Evolutionary conservation across 805 yeast species (phyloP), one percentile per base, ranked within the genome.

Genomic region (Nakazawaea anatomiae): DNA sequence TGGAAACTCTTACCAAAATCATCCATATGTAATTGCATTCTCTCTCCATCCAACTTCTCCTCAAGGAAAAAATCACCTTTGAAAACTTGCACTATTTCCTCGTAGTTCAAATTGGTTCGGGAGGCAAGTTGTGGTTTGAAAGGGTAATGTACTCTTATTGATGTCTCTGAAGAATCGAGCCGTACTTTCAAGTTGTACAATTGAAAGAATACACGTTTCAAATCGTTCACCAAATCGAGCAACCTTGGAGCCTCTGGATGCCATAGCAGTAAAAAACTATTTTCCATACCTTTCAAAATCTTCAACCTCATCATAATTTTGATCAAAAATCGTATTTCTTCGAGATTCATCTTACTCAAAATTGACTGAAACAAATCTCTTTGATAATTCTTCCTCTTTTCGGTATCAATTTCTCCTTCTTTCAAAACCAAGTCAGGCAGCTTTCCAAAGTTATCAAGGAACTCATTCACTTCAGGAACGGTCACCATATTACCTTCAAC

Each of bases 1-100:
- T 70, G 71, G 61, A 77, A 77, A 5, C 57, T 58, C 2, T 55
- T 59, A 47, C 68, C 68, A 65, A 60, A n/a, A 64, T 58, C 35
- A 42, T 71, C 64, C 69, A 82, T 79, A 63, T 92, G 99, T 44
- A 90, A 57, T 49, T 88, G 83, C 58, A 89, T 81, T 57, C 99
- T 69, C 64, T 92, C 97, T 3, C 98, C 99, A 65, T 92, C 97
- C 69, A 90, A 76, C 62, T 92, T 92, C 63, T 92, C 97, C 60
- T 92, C 98, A 8, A 92, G 80, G 48, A 74, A 76, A 59, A 89
- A 89, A 29, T 73, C 69, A n/a, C 54, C 55, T 27, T 67, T 65
- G 60, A 87, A 69, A 28, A 65, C 69, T 6, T 65, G 59, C n/a
- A 82, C 77, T 25, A 86, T 65, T 3, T 72, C 69, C 2, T 72